phyloP scores from a whole-genome alignment of 805 yeast species.

The Nakazawaea sp. region DNA sequence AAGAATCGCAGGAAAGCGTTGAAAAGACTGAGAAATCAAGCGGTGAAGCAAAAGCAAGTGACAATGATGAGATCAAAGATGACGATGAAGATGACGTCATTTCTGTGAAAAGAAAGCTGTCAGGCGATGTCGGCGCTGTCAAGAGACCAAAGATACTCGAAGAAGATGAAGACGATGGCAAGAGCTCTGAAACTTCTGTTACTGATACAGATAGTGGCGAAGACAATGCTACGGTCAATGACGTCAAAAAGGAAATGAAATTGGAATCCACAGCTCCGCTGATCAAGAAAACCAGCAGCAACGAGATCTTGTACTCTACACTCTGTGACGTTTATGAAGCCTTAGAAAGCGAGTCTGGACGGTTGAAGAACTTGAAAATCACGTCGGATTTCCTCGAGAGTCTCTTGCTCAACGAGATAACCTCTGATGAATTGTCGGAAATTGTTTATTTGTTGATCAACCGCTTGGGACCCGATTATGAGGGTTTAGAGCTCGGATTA shows the following conservation, averaged over 20 bases:
- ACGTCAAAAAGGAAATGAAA: neutral
- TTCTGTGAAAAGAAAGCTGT: neutral
- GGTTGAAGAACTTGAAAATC: slow-evolving; percentile 73
- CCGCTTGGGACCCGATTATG: slow-evolving; percentile 91
- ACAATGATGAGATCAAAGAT: neutral
- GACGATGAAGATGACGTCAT: neutral
- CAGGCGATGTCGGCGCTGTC: neutral
- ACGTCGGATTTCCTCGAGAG: slow-evolving; percentile 68
- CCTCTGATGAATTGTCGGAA: slow-evolving; percentile 42
- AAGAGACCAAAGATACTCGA: neutral
- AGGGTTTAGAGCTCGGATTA: slow-evolving; percentile 86
- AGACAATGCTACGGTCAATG: neutral
- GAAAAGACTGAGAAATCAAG: no score
- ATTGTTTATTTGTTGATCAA: slow-evolving; percentile 84
- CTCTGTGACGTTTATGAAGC: slow-evolving; percentile 64
- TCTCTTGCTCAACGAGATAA: slow-evolving; percentile 48
- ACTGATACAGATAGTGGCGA: slow-evolving; percentile 4
- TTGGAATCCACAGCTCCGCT: slow-evolving; percentile 1
- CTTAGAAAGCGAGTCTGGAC: slow-evolving; percentile 73
- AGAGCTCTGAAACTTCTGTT: neutral
- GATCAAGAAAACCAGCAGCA: slow-evolving; percentile 3
- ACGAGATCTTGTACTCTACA: slow-evolving; percentile 28
- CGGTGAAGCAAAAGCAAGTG: neutral
- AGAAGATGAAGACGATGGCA: neutral
- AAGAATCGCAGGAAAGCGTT: no score